A percentile compares a stretch with the other conserved stretches of the same genome.
Conservation (phyloP, 192 early-diverging fungal species). For the Gorgonomyces haynaldii region DNA sequence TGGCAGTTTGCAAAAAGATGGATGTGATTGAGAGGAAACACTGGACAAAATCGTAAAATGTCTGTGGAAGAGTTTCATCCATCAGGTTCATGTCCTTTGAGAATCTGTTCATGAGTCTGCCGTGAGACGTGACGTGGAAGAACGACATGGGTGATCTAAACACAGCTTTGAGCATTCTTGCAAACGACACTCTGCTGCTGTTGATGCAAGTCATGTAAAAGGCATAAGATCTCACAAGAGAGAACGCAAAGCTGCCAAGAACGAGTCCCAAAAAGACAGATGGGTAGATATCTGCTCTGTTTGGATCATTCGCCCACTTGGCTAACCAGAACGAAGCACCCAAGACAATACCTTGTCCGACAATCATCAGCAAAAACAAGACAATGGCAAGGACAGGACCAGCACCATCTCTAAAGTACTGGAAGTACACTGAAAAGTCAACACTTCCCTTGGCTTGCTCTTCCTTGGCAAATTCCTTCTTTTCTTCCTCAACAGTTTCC, state of each 20-base stretch:
- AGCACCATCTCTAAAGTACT: slow-evolving; percentile 28
- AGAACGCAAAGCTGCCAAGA: no score
- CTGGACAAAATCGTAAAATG: slow-evolving; percentile 43
- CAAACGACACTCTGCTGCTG: slow-evolving; percentile 22
- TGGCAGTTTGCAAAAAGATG: not conserved
- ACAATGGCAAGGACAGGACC: slow-evolving; percentile 5
- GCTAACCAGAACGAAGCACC: slow-evolving; percentile 44
- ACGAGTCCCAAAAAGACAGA: no score
- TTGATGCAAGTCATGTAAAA: slow-evolving; percentile 22
- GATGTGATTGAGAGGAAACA: slow-evolving; percentile 36
- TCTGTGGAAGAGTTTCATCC: slow-evolving; percentile 44
- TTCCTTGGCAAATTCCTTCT: slow-evolving; percentile 3
- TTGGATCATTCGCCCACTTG: slow-evolving; percentile 37
- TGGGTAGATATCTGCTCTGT: no score
- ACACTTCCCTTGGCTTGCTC: slow-evolving; percentile 25
- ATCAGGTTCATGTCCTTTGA: slow-evolving; percentile 51
- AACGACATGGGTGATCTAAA: slow-evolving; percentile 44
- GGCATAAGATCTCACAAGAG: no score
- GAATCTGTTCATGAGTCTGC: slow-evolving; percentile 48
- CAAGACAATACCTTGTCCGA: slow-evolving; percentile 22
- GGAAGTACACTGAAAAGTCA: slow-evolving; percentile 17
- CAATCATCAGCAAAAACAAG: slow-evolving; percentile 20
- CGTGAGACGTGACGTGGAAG: slow-evolving; percentile 51
- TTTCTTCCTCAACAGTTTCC: not conserved
- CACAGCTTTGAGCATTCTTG: slow-evolving; percentile 30